Percentiles rank a stretch among this genome's conserved stretches.
Evolutionary conservation across 345 rosid genomes (phyloP).

Genomic region (Arabidopsis thaliana): TAIR10.1 NC_003076.8:26903501-26904000

Average conservation of each 20-base stretch:
- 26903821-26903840: slow-evolving; percentile 31
- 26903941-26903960: slow-evolving; percentile 47
- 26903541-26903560: not conserved
- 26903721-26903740: not conserved
- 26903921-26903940: slow-evolving; percentile 40
- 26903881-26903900: slow-evolving; percentile 54
- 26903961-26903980: slow-evolving; percentile 36
- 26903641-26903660: not conserved
- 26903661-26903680: not conserved
- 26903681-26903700: not conserved
- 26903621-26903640: not conserved
- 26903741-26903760: not conserved
- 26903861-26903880: slow-evolving; percentile 62
- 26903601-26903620: not conserved
- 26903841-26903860: slow-evolving; percentile 21
- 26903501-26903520: not conserved
- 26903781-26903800: not conserved
- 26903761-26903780: not conserved
- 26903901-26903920: not conserved
- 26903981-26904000: slow-evolving; percentile 5
- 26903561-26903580: not conserved
- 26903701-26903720: not conserved
- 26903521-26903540: not conserved
- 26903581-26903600: not conserved
- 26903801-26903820: not conserved